Base-by-base conservation (phyloP, 2,329 filamentous ascomycete species). In the Ascomycota sp. region DNA sequence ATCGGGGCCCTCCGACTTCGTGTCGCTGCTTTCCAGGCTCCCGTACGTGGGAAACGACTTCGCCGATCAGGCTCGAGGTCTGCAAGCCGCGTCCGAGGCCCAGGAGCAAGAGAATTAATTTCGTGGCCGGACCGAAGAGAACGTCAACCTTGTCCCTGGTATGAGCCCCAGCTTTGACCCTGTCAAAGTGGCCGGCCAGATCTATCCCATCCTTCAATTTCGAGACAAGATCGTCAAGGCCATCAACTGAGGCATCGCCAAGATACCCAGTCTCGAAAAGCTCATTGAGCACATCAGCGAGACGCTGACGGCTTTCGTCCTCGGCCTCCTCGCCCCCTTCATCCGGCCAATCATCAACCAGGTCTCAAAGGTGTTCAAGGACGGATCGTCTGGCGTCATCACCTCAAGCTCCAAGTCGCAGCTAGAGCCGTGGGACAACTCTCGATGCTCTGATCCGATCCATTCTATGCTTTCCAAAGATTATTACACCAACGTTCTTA, bases 261-360 rank as follows among this genome's bases (percentile, higher is more conserved):
- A 91, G 57, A 77, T 98, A 24, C 89, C 89, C 0, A 86, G 86
- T 1, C 63, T 98, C 4, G 82, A 93, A 53, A 65, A 75, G 36
- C 60, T 94, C n/a, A 71, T 95, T 15, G 86, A 95, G 38, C 86
- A 82, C 42, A 92, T 98, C 43, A 81, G 78, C 32, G 89, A 98
- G 56, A 86, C 79, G 2, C 61, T 98, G 25, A 93, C 86, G 0
- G 65, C 93, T 6, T 95, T 95, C 47, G 70, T 98, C 30, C 66
- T 98, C 36, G 85, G 83, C 5, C 66, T 98, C 1, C 64, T 98
- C 12, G 81, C 89, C 1, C 89, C 89, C 0, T 95, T 91, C 50
- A 68, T 98, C 36, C 72, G 83, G 32, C 89, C 89, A 8, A 76
- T 98, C 46, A 94, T 98, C 51, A 77, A 75, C 30, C 70, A 78